Conservation (phyloP, 2,329 filamentous ascomycete species). For the Clathrospora elynae region DNA sequence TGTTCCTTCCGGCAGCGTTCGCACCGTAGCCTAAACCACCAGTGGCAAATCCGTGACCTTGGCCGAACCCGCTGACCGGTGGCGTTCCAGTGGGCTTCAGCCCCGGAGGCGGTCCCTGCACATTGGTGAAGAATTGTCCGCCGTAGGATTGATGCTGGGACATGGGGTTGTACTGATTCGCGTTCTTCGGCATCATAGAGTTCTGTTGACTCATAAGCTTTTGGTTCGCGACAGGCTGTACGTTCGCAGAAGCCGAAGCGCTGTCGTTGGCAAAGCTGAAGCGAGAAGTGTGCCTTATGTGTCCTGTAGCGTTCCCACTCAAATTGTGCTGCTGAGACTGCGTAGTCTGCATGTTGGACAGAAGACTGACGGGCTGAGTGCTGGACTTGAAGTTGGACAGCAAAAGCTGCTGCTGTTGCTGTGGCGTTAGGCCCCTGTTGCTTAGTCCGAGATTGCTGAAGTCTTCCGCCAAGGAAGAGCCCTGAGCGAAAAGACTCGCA, state of each 20-base stretch:
- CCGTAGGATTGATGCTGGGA: slow-evolving; percentile 60
- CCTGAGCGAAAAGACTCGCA: slow-evolving; percentile 44
- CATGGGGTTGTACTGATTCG: slow-evolving; percentile 56
- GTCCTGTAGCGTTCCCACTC: slow-evolving; percentile 65
- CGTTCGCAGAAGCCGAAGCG: slow-evolving; percentile 62
- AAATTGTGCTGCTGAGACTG: slow-evolving; percentile 55
- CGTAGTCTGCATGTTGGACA: slow-evolving; percentile 54
- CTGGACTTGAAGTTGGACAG: slow-evolving; percentile 65
- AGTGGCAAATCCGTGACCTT: slow-evolving; percentile 81
- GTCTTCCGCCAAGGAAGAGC: slow-evolving; percentile 43
- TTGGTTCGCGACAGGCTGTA: slow-evolving; percentile 79
- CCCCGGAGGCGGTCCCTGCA: slow-evolving; percentile 91
- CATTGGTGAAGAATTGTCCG: slow-evolving; percentile 78
- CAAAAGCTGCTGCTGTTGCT: slow-evolving; percentile 72
- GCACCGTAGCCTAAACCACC: slow-evolving; percentile 66
- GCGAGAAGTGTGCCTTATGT: slow-evolving; percentile 81
- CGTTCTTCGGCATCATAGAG: slow-evolving; percentile 74
- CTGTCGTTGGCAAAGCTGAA: slow-evolving; percentile 85
- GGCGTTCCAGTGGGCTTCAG: slow-evolving; percentile 94
- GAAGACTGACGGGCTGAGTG: slow-evolving; percentile 60
- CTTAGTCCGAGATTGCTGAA: slow-evolving; percentile 56
- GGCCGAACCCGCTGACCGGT: slow-evolving; percentile 83
- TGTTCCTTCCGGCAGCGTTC: slow-evolving; percentile 71
- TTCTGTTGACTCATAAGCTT: slow-evolving; percentile 83
- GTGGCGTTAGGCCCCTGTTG: slow-evolving; percentile 76